Evolutionary conservation across 257 asterid species (phyloP), one percentile per base, ranked within the genome.

Genomic region (Nicotiana undulata): DNA sequence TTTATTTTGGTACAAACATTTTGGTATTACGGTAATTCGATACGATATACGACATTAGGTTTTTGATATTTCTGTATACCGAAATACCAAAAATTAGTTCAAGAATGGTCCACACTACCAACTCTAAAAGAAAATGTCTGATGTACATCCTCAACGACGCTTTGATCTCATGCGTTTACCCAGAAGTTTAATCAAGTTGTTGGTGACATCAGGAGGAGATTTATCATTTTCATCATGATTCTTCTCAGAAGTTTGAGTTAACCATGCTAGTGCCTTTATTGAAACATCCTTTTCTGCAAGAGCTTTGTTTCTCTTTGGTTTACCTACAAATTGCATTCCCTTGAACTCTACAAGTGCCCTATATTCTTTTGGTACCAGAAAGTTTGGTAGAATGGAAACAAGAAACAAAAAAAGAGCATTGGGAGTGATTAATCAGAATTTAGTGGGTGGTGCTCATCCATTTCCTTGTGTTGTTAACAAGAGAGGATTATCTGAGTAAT

Each of bases 281-380:
- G 99, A 98, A 24, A 97, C 98, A 86, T 93, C 99, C 84, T 89
- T 91, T 91, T 95, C 99, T 2, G 99, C 98, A 26, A 95, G 92
- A 52, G 79, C 85, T 83, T 96, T 96, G 56, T 88, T 96, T 83
- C 88, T 91, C 95, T 90, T 92, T 0, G 99, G 97, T 84, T 93
- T 92, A 34, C 99, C 99, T 76, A 96, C 97, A 88, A 96, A 94
- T 88, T 94, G 99, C 98, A 96, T 92, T 26, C 98, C 99, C 86
- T 94, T 96, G 87, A 96, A 90, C 86, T 94, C 98, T 75, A 90
- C 97, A 80, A 93, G 80, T 15, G 95, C 99, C 87, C 99, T 86
- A 79, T 94, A 96, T 84, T 96, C 97, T n/a, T n/a, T n/a, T n/a
- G 89, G 84, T 26, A 85, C 85, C 81, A 88, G 91, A 86, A 92